These are phyloP conservation scores for Starmera stellimalicola DNA, from an alignment of 1,139 yeast species.

Conservation along the genomic window DNA sequence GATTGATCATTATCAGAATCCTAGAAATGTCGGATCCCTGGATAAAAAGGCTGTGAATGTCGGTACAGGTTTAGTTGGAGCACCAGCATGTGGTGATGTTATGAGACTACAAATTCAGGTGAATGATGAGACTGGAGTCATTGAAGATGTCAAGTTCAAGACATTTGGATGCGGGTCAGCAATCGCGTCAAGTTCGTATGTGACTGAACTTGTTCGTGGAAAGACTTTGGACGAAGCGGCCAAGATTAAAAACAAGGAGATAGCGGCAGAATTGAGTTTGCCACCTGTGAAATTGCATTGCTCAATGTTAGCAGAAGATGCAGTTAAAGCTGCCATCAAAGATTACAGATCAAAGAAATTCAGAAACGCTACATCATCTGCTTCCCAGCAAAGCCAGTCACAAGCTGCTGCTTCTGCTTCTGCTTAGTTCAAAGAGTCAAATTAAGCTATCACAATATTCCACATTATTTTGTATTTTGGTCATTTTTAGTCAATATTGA, in stretches of 20 bases:
- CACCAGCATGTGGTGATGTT: constrained; percentile 99
- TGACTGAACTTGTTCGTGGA: constrained; percentile 92
- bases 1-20: constrained; percentile 92
- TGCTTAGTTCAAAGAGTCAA: no score
- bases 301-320: constrained; percentile 98
- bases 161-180: constrained; percentile 99
- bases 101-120: constrained; percentile 96
- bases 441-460: no score
- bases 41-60: constrained; percentile 69
- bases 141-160: constrained; percentile 92
- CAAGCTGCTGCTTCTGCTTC: background rate
- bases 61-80: constrained; percentile 98
- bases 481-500: no score
- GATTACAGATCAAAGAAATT: constrained; percentile 72
- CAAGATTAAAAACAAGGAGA: constrained; percentile 79
- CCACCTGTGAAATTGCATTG: constrained; percentile 98
- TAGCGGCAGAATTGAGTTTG: constrained; percentile 84
- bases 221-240: constrained; percentile 93
- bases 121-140: constrained; percentile 79
- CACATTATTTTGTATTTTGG: no score
- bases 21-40: constrained; percentile 91
- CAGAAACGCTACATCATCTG: constrained; percentile 3
- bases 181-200: constrained; percentile 89
- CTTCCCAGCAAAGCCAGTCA: background rate
- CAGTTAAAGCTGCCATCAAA: constrained; percentile 93